phyloP scores from a whole-genome alignment of 805 yeast genomes.

The Schwanniomyces polymorphus region DNA sequence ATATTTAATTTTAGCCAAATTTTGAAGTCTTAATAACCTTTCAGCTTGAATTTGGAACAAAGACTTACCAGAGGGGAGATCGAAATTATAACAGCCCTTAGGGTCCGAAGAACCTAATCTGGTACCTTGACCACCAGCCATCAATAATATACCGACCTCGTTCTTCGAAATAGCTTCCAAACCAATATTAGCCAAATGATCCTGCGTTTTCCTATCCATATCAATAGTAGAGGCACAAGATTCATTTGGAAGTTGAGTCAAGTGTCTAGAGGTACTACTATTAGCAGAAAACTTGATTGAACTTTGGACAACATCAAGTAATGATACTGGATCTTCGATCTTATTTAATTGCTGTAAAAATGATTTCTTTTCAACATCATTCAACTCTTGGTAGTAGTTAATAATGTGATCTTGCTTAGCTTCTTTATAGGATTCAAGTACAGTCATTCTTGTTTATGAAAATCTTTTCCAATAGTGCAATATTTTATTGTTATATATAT shows the following conservation, averaged over 20 bases:
- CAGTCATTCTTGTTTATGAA: constrained; percentile 5
- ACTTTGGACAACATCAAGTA: constrained; percentile 40
- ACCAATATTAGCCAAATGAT: constrained; percentile 54
- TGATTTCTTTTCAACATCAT: constrained; percentile 28
- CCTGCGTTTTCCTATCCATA: constrained; percentile 25
- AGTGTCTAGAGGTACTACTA: constrained; percentile 21
- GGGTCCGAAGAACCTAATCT: constrained; percentile 88
- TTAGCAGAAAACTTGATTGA: constrained; percentile 45
- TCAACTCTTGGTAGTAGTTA: constrained; percentile 43
- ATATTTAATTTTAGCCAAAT: constrained; percentile 42
- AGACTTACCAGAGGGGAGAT: constrained; percentile 79
- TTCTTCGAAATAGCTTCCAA: constrained; percentile 63
- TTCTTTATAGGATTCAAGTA: constrained; percentile 30
- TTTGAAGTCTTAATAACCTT: constrained; percentile 64
- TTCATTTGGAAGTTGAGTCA: constrained; percentile 49
- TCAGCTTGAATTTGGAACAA: constrained; percentile 94
- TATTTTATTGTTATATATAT: neutral
- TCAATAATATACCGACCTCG: constrained; percentile 83
- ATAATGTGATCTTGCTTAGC: constrained; percentile 60
- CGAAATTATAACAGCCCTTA: constrained; percentile 90
- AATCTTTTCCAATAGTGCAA: neutral
- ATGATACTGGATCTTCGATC: constrained; percentile 41
- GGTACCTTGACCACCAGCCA: constrained; percentile 99
- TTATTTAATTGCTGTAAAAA: constrained; percentile 43
- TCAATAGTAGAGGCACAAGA: constrained; percentile 52